Evolutionary conservation across 352 stramenopile species (phyloP), one percentile per base, ranked within the genome.

Genomic region (Pythium dissimile): DNA sequence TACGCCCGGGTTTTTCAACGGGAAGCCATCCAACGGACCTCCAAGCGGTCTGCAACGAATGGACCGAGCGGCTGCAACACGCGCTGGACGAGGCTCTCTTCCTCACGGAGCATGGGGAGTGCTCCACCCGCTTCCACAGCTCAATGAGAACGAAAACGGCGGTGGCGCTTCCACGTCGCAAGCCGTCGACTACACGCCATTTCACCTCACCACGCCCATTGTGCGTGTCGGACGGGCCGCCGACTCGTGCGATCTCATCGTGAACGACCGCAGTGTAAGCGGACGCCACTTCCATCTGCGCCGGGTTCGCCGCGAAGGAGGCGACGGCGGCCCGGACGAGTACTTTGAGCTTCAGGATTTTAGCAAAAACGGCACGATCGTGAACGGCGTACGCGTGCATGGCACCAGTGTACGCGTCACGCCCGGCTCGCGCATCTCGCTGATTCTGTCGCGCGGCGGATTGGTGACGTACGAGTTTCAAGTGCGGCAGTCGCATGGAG

Each of bases 401-500:
- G 84, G 84, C 30, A 88, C 84, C 0, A 92, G 73, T 41, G 73
- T 90, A 28, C 77, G 76, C 3, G 71, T 95, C 10, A 80, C 72
- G 0, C 65, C 84, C 1, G 84, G 86, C 2, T 86, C 86, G 18
- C 75, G 86, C 4, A 92, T 95, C 43, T 94, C 86, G 0, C 72
- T 95, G 2, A 95, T 95, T 23, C 58, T 95, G 1, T 95, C 86
- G 0, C 74, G 84, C 49, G 86, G 86, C 28, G 86, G 86, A 1
- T 67, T 95, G 20, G 72, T 92, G 26, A 95, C 84, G 5, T 95
- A 93, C 54, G 86, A 95, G 51, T 94, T 95, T 51, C 86, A 94
- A 67, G 73, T 89, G 11, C 72, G 81, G 27, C 56, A 48, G 18
- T 51, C 23, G 1, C 51, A 59, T 43, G 51, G 51, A 26, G 31